phyloP scores from a whole-genome alignment of 768 basidiomycete genomes.

The Tylopilus plumbeoviolaceoides region DNA sequence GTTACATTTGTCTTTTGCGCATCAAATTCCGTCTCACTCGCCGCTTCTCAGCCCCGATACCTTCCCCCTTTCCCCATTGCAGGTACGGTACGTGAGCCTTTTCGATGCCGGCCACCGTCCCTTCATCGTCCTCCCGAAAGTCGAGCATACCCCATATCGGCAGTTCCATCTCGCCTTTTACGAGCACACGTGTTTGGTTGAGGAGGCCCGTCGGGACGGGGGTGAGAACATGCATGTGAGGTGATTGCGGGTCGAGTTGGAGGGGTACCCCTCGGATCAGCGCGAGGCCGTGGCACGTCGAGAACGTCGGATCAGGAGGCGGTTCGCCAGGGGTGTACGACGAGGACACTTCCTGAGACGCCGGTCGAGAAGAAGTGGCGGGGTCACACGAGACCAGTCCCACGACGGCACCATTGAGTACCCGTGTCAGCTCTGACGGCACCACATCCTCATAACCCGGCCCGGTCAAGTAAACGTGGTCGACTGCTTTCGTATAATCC shows the following conservation, averaged over 20 bases:
- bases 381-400: conserved; percentile 50
- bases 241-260: conserved; percentile 27
- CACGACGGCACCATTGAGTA: conserved; percentile 79
- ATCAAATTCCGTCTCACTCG: conserved; percentile 83
- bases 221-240: conserved; percentile 69
- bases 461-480: conserved; percentile 64
- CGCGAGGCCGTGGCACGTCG: conserved; percentile 71
- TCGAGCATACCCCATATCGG: conserved; percentile 89
- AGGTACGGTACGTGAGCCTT: conserved; percentile 69
- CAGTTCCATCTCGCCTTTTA: conserved; percentile 87
- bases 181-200: conserved; percentile 34
- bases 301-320: conserved; percentile 54
- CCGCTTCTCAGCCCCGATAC: conserved; percentile 67
- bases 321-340: conserved; percentile 57
- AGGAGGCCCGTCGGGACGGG: conserved; percentile 58
- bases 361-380: not conserved
- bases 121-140: conserved; percentile 41
- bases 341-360: not conserved
- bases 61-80: conserved; percentile 69
- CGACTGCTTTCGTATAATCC: conserved; percentile 50
- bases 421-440: conserved; percentile 59
- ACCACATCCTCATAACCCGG: conserved; percentile 79
- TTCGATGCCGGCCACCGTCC: conserved; percentile 45
- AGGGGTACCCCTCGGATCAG: conserved; percentile 53
- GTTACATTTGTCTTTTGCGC: conserved; percentile 69